Base-by-base conservation (phyloP, 352 stramenopile species). In the Pythium scleroteichum region DNA sequence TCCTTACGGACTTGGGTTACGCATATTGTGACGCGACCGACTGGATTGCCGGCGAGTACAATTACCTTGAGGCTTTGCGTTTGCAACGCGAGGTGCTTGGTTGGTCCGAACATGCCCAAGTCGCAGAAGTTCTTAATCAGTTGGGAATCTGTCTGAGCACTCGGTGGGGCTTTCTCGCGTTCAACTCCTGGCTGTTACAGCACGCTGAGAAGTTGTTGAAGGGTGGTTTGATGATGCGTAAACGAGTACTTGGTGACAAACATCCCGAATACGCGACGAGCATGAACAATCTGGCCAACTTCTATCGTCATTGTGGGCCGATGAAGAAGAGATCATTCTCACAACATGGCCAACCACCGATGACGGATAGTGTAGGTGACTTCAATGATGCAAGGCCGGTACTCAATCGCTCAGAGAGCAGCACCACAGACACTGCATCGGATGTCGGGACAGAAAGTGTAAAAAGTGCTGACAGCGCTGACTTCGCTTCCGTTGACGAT, bases 201-300 rank as follows among this genome's bases (percentile, higher is more conserved):
- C 80, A 94, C 29, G 75, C 85, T 0, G 80, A 94, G 52, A 75
- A 62, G 16, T 59, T 92, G 32, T 58, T 94, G n/a, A 87, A 90
- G 57, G 82, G 77, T 38, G 76, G 77, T 32, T 64, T 92, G 33
- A 48, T 78, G 27, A 91, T 94, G 75, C 82, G 85, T 16, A 78
- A 75, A 57, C 77, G 82, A 2, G 85, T 94, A 16, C 64, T 92
- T 20, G 85, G 82, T 33, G 80, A 87, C 24, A 79, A 77, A 19
- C 85, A 94, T 32, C 79, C 82, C 0, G 85, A 94, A 58, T 94
- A 90, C 57, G 85, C 85, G 12, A 90, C 85, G 10, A 92, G 82
- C 57, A 53, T 94, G 35, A 94, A 94, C 63, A 94, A 92, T 45
- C 65, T 94, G 17, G 85, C 80, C 33, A 94, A 94, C 48, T 94